Base-by-base conservation (phyloP, 2,329 filamentous ascomycete species). In the Fusarium acutatum region DNA sequence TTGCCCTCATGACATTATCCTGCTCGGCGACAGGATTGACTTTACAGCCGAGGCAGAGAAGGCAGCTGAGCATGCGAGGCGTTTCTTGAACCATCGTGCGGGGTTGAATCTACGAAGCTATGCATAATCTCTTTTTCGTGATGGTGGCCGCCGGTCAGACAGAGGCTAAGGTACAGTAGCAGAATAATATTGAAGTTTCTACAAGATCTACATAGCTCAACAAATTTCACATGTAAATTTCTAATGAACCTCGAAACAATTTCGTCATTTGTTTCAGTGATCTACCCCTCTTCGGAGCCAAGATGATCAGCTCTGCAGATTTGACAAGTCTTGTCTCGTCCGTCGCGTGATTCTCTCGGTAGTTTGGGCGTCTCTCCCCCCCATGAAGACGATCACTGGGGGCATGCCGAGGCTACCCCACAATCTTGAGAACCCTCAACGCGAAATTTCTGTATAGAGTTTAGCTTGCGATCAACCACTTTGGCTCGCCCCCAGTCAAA, bases 1-100 rank as follows among this genome's bases (percentile, higher is more conserved):
- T 1, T 76, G 71, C 17, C 74, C 74, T 38, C 74, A 76, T 59
- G 74, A 76, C 43, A 67, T 76, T 41, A 50, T 76, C 1, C 32
- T 76, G 10, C 13, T 76, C 14, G 74, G 74, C 8, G 43, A 65
- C 22, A 67, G 46, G 13, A 63, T 76, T 40, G 63, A 41, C 4
- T 75, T 76, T n/a, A 35, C 34, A 28, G 56, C 69, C 47, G 64
- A 76, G 66, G 74, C 74, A 9, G 54, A 75, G 17, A 60, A 66
- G 32, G 74, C 74, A 32, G 74, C 56, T 30, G 50, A 41, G 14
- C 43, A 69, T 32, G 74, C 74, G 9, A 62, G 52, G 26, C 22
- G n/a, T n/a, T 76, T 75, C 24, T 32, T 76, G 30, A 67, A 30
- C 11, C 30, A 47, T 35, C 38, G 24, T 35, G 59, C 58, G 37